A percentile compares a stretch with the other conserved stretches of the same genome.
These are phyloP conservation scores for Orbilia blumenaviensis DNA, from an alignment of 2,329 filamentous ascomycete species.

Conservation along the genomic window DNA sequence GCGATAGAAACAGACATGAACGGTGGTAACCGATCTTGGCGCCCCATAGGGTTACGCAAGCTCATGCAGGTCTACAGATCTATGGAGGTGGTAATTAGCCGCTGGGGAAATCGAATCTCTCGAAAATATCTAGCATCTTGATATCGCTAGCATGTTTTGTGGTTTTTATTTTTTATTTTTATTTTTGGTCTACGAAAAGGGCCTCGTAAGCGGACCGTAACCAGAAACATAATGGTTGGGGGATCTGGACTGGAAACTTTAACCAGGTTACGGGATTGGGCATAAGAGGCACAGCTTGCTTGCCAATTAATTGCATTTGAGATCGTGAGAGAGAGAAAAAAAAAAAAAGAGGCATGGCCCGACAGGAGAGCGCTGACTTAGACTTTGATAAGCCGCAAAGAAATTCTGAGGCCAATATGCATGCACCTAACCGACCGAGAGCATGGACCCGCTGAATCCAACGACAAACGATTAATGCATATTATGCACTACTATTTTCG, in stretches of 20 bases:
- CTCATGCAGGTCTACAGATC: conserved; percentile 50
- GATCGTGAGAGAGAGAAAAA: conserved; percentile 12
- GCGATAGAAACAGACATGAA: conserved; percentile 41
- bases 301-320: conserved; percentile 11
- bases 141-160: no score
- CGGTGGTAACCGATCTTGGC: conserved; percentile 46
- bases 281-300: not conserved
- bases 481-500: conserved; percentile 17
- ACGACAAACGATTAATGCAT: conserved; percentile 27
- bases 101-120: conserved; percentile 32
- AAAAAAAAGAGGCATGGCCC: not conserved
- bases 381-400: not conserved
- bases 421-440: conserved; percentile 23
- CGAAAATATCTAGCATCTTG: not conserved
- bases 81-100: conserved; percentile 41
- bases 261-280: conserved; percentile 15
- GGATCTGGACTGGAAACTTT: conserved; percentile 40
- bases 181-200: no score
- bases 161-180: no score
- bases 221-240: conserved; percentile 2
- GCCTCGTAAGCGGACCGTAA: conserved; percentile 29
- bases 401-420: conserved; percentile 27
- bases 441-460: conserved; percentile 8
- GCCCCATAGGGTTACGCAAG: conserved; percentile 53
- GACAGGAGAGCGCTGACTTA: not conserved